Conservation (phyloP, 345 rosid genomes). For the Acer campestre region DNA sequence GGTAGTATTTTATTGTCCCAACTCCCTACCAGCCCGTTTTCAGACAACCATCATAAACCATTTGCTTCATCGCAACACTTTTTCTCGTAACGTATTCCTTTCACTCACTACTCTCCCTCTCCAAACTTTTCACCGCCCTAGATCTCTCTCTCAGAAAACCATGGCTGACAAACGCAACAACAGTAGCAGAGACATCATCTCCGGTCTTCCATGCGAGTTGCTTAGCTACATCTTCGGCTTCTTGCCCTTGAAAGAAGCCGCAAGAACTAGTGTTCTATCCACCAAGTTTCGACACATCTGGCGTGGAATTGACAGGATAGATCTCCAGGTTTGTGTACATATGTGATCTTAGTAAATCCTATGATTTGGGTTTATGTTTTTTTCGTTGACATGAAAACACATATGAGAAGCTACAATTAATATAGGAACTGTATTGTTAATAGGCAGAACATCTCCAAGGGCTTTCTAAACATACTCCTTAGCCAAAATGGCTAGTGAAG, state of each 20-base stretch:
- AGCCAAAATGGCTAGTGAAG: no score
- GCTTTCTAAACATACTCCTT: no score
- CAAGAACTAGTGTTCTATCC: conserved; percentile 32
- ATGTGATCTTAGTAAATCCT: no score
- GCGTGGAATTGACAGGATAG: conserved; percentile 18
- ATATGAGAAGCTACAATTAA: no score
- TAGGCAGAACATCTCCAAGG: no score
- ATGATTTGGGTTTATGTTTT: no score
- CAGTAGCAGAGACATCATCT: conserved; percentile 19
- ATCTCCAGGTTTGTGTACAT: conserved; percentile 28
- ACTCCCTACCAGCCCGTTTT: background rate
- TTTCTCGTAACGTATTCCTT: no score
- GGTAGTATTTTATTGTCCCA: background rate
- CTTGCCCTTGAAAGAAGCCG: conserved; percentile 45
- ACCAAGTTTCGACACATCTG: conserved; percentile 33
- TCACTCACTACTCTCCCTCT: background rate
- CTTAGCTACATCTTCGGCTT: conserved; percentile 26
- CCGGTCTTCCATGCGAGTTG: conserved; percentile 13
- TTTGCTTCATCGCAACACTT: background rate
- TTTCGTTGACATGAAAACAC: background rate
- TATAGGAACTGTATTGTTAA: no score
- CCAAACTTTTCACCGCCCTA: background rate
- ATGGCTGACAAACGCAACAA: background rate
- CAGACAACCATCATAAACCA: background rate
- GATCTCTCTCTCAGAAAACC: background rate